Conservation (phyloP, 805 yeast genomes). For the Wickerhamomyces bisporus region DNA sequence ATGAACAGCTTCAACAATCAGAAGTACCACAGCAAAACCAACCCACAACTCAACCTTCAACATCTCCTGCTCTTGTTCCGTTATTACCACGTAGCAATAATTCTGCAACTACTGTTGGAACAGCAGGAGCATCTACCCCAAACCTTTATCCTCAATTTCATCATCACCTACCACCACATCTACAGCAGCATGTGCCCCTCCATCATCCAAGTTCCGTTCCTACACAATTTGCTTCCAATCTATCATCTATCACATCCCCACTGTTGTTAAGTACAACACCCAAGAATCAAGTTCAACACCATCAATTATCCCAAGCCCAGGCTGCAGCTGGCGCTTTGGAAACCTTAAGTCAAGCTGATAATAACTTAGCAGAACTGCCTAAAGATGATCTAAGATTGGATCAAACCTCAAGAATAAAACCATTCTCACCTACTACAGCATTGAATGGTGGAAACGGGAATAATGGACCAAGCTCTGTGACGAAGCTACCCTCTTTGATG, state of each 20-base stretch:
- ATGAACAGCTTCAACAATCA: not conserved
- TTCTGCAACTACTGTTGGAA: conserved; percentile 3
- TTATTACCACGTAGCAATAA: conserved; percentile 32
- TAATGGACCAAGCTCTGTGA: not conserved
- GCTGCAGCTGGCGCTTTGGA: conserved; percentile 27
- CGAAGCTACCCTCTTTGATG: conserved; percentile 18
- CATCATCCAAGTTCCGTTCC: conserved; percentile 66
- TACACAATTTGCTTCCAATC: conserved; percentile 62
- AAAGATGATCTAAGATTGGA: conserved; percentile 2
- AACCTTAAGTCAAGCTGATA: conserved; percentile 14
- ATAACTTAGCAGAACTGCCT: conserved; percentile 5
- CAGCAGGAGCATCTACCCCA: conserved; percentile 11
- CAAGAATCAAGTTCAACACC: conserved; percentile 30
- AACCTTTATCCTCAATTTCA: conserved; percentile 15
- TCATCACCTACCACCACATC: conserved; percentile 26
- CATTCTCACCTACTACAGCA: conserved; percentile 23
- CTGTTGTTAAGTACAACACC: conserved; percentile 46
- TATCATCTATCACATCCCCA: conserved; percentile 61
- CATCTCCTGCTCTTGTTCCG: conserved; percentile 36
- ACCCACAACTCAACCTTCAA: conserved; percentile 2
- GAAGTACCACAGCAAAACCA: not conserved
- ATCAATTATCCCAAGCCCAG: conserved; percentile 24
- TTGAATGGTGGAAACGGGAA: conserved; percentile 6
- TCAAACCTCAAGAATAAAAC: conserved; percentile 3
- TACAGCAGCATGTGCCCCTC: conserved; percentile 24